Percentiles rank a stretch among this genome's conserved stretches.
Evolutionary conservation across 2,329 filamentous ascomycete genomes (phyloP).

Genomic region (Zasmidium cellare): DNA sequence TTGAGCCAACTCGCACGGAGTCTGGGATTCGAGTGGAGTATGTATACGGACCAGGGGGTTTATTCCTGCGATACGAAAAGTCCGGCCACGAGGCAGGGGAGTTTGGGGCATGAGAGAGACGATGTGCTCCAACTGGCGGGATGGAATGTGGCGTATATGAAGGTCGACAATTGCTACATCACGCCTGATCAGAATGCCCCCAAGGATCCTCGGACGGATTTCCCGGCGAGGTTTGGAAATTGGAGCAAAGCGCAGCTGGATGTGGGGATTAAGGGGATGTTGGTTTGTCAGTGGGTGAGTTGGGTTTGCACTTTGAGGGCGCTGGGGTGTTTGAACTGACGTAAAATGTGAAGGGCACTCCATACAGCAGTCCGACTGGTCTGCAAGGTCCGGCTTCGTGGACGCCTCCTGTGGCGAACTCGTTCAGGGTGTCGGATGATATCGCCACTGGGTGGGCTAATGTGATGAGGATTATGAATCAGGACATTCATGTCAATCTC

Average conservation of each 20-base stretch:
- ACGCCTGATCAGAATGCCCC: conserved; percentile 26
- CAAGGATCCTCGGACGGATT: conserved; percentile 31
- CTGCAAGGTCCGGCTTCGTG: conserved; percentile 33
- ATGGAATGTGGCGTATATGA: conserved; percentile 31
- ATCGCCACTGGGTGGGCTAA: conserved; percentile 32
- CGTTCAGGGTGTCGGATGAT: conserved; percentile 34
- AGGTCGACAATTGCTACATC: conserved; percentile 36
- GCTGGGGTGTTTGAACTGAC: not conserved
- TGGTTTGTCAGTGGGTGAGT: conserved; percentile 15
- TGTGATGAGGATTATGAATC: conserved; percentile 31
- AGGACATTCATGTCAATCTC: conserved; percentile 31
- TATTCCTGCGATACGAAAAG: conserved; percentile 27
- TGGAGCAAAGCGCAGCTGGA: conserved; percentile 29
- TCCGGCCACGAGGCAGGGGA: conserved; percentile 17
- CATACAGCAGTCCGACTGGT: conserved; percentile 25
- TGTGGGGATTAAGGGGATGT: conserved; percentile 33
- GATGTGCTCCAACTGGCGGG: conserved; percentile 30
- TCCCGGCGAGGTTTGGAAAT: conserved; percentile 25
- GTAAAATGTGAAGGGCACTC: conserved; percentile 32
- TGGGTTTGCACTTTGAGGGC: not conserved
- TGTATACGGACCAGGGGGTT: conserved; percentile 49
- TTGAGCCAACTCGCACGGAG: conserved; percentile 53
- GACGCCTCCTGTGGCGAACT: conserved; percentile 32
- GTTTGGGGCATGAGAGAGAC: conserved; percentile 25
- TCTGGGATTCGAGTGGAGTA: conserved; percentile 52